phyloP scores from a whole-genome alignment of 805 yeast genomes.

The Schizosaccharomyces osmophilus region DNA sequence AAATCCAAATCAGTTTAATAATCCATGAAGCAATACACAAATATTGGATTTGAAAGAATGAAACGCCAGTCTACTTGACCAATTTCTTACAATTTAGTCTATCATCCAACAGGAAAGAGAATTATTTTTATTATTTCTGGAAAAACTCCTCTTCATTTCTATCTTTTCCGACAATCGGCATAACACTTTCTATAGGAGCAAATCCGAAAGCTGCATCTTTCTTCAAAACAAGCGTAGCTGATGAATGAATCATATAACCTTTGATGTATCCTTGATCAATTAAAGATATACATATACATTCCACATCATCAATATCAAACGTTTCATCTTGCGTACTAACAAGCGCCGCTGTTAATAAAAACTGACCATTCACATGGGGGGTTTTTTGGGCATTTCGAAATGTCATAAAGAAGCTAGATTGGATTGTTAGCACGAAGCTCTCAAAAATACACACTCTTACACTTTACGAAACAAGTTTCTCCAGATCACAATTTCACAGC shows the following conservation, averaged over 20 bases:
- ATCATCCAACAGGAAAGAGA: too few relatives aligned
- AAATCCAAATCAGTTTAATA: too few relatives aligned
- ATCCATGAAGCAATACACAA: too few relatives aligned
- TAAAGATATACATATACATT: constrained; percentile 13
- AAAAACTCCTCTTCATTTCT: neutral
- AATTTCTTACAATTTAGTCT: too few relatives aligned
- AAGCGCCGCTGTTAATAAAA: constrained; percentile 1
- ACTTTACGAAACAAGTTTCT: constrained; percentile 11
- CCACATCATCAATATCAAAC: constrained; percentile 9
- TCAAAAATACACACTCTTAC: neutral
- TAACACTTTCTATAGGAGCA: neutral
- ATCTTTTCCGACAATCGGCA: neutral
- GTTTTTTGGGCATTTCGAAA: neutral
- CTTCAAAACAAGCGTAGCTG: neutral
- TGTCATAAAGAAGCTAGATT: neutral
- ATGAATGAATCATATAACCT: constrained; percentile 5
- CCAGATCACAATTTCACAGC: constrained; percentile 13
- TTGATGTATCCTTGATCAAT: constrained; percentile 15
- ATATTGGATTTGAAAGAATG: too few relatives aligned
- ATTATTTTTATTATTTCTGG: neutral
- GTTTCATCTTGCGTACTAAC: neutral
- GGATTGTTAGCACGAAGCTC: neutral
- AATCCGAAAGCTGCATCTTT: neutral
- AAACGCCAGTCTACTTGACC: too few relatives aligned
- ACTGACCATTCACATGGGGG: neutral